These are phyloP conservation scores for Galerina marginata DNA, from an alignment of 768 basidiomycete species.

Conservation along the genomic window DNA sequence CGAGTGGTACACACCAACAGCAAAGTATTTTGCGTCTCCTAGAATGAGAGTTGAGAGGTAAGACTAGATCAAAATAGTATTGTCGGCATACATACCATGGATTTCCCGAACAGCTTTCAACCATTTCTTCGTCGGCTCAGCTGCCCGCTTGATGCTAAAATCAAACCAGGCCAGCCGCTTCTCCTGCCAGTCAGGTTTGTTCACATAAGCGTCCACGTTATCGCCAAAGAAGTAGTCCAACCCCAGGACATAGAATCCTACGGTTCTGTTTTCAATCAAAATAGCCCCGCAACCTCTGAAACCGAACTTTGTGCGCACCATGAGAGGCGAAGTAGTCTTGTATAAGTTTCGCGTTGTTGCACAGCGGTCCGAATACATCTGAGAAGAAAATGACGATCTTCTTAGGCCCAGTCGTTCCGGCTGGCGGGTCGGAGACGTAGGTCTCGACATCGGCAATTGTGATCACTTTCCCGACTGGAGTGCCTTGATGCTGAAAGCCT, in stretches of 20 bases:
- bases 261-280: no score
- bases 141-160: constrained; percentile 40
- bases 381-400: constrained; percentile 62
- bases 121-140: constrained; percentile 53
- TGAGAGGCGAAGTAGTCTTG: constrained; percentile 68
- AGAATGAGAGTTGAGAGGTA: not conserved
- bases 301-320: constrained; percentile 29
- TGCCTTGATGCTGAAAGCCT: constrained; percentile 56
- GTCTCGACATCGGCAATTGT: constrained; percentile 51
- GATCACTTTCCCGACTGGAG: constrained; percentile 45
- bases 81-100: constrained; percentile 43
- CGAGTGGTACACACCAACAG: constrained; percentile 44
- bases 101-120: constrained; percentile 51
- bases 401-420: constrained; percentile 35
- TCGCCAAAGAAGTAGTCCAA: constrained; percentile 72
- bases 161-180: constrained; percentile 49
- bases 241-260: constrained; percentile 64
- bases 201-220: constrained; percentile 44
- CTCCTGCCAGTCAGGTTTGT: constrained; percentile 33
- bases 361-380: constrained; percentile 65
- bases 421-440: constrained; percentile 56
- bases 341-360: constrained; percentile 59
- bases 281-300: no score
- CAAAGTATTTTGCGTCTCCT: constrained; percentile 44
- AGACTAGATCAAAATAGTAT: not conserved